phyloP scores from a whole-genome alignment of 495 filamentous ascomycete species.

The Bryoglossum gracile region DNA sequence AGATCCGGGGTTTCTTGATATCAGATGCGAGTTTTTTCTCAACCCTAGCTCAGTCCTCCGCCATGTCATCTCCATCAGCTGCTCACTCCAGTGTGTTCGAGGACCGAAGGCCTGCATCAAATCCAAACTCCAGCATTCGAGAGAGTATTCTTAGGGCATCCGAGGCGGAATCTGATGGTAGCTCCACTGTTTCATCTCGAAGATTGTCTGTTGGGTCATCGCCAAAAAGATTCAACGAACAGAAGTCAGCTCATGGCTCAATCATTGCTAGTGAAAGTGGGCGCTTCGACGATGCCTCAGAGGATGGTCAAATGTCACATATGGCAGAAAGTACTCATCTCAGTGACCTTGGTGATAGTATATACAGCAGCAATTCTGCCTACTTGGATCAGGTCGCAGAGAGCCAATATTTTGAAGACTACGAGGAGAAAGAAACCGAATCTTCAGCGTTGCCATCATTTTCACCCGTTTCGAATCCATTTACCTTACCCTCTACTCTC shows the following conservation, averaged over 20 bases:
- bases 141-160: constrained; percentile 3
- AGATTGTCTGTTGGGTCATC: constrained; percentile 7
- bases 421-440: constrained; percentile 1
- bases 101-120: constrained; percentile 1
- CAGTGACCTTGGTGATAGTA: constrained; percentile 25
- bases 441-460: neutral
- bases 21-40: constrained; percentile 70
- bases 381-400: constrained; percentile 44
- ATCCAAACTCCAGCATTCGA: constrained; percentile 4
- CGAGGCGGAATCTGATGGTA: constrained; percentile 11
- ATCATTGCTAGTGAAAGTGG: constrained; percentile 22
- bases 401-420: constrained; percentile 32
- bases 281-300: constrained; percentile 27
- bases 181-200: constrained; percentile 9
- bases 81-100: constrained; percentile 21
- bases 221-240: neutral
- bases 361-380: constrained; percentile 40
- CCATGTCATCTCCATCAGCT: constrained; percentile 49
- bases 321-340: constrained; percentile 29
- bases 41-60: constrained; percentile 51
- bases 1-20: constrained; percentile 58
- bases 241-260: constrained; percentile 6
- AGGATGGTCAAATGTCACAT: constrained; percentile 31
- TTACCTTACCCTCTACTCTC: constrained; percentile 5
- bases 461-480: neutral